Evolutionary conservation across 2,329 filamentous ascomycete species (phyloP), one percentile per base, ranked within the genome.

Genomic region (Alternaria conjuncta): DNA sequence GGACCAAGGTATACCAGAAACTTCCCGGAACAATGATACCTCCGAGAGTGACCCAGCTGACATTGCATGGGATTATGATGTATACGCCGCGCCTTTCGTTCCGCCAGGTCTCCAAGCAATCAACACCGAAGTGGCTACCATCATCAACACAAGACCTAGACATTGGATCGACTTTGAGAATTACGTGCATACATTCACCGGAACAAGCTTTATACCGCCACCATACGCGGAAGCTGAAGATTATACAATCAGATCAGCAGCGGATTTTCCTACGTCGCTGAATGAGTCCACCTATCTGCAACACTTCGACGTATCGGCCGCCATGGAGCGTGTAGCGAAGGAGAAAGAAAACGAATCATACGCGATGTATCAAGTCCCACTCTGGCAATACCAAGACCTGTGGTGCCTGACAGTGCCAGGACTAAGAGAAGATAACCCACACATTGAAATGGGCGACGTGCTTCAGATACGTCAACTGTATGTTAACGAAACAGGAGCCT

Each of bases 401-500:
- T 76, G 69, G 66, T 30, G 56, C 8, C 44, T 79, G 1, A 46
- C 49, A 3, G 51, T 79, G 5, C 76, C 77, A 13, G 77, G 77
- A 2, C 25, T 79, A 5, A 68, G 75, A 36, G 78, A 80, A 54
- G 72, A 78, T 8, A 75, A 54, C 15, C 77, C 77, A 15, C 44
- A 70, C 5, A 45, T 80, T n/a, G 73, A 75, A 44, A 69, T 76
- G 62, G 78, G 76, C 7, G 76, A 80, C 25, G 55, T 59, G 1
- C 32, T 80, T n/a, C 70, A 75, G 25, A 63, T 79, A n/a, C 73
- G 78, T 3, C 75, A 76, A 25, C 58, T 78, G 11, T 67, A 60
- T 30, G 54, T 74, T 3, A 69, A 77, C 51, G 9, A 11, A 9
- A 26, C 21, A 44, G 68, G 68, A 11, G 62, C 69, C 15, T 55